A percentile compares a stretch with the other conserved stretches of the same genome.
phyloP scores from a whole-genome alignment of 441 rosid genomes.

The Viola pubescens region DNA sequence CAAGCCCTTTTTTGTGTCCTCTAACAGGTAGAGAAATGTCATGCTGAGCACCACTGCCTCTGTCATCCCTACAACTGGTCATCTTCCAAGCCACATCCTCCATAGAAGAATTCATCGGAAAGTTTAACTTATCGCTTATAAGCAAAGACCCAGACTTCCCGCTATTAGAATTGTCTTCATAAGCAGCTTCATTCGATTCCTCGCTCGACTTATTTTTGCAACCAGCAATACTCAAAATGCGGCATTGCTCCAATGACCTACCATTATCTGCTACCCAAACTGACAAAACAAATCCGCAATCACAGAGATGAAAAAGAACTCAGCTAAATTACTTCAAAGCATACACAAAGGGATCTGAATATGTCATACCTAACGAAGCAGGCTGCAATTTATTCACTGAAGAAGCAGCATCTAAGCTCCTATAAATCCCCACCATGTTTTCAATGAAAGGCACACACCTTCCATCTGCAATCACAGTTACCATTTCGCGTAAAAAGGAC shows the following conservation, averaged over 20 bases:
- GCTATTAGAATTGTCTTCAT: constrained; percentile 16
- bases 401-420: constrained; percentile 48
- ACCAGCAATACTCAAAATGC: constrained; percentile 7
- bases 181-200: constrained; percentile 5
- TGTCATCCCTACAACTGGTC: constrained; percentile 12
- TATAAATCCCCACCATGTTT: constrained; percentile 53
- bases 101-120: constrained; percentile 9
- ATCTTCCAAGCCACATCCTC: constrained; percentile 19
- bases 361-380: constrained; percentile 21
- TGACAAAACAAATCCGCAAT: not conserved
- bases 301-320: not conserved
- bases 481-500: not conserved
- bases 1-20: constrained; percentile 6
- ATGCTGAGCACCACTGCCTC: constrained; percentile 12
- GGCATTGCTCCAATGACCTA: constrained; percentile 10
- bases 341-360: not conserved
- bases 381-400: constrained; percentile 30
- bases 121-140: constrained; percentile 10
- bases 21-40: constrained; percentile 6
- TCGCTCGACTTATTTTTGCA: not conserved
- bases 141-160: not conserved
- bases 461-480: constrained; percentile 35
- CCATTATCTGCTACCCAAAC: constrained; percentile 17
- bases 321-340: not conserved
- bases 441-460: constrained; percentile 50